Conservation (phyloP, 2,329 filamentous ascomycete species). For the Daldinia sp. region DNA sequence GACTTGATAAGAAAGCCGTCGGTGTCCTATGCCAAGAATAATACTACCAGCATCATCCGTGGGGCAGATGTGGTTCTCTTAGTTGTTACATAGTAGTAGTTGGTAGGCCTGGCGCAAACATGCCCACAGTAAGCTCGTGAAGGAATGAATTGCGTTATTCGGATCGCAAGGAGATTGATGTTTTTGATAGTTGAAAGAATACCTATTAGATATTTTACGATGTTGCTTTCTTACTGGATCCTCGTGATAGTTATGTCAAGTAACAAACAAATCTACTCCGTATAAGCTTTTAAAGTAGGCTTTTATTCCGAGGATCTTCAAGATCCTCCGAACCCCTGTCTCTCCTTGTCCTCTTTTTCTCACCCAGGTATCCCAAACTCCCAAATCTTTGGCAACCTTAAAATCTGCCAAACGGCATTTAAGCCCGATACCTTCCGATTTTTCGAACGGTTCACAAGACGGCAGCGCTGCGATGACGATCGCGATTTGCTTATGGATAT, state of each 20-base stretch:
- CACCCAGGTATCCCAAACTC: slow-evolving; percentile 12
- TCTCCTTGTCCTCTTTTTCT: slow-evolving; percentile 15
- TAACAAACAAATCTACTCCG: slow-evolving; percentile 21
- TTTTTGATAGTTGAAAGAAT: slow-evolving; percentile 7
- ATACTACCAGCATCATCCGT: slow-evolving; percentile 36
- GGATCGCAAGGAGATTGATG: slow-evolving; percentile 8
- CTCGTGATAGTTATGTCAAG: neutral
- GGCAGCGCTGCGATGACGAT: slow-evolving; percentile 20
- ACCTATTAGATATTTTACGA: slow-evolving; percentile 6
- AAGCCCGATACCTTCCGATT: slow-evolving; percentile 33
- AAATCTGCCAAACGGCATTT: slow-evolving; percentile 23
- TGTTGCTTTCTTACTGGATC: slow-evolving; percentile 11
- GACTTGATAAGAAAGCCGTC: slow-evolving; percentile 33
- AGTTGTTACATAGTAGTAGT: slow-evolving; percentile 26
- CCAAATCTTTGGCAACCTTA: slow-evolving; percentile 19
- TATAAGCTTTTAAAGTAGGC: neutral
- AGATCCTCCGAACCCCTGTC: slow-evolving; percentile 20
- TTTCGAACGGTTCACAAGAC: slow-evolving; percentile 27
- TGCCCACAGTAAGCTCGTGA: slow-evolving; percentile 37
- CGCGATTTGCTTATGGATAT: slow-evolving; percentile 25
- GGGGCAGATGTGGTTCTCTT: slow-evolving; percentile 31
- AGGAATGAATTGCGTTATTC: slow-evolving; percentile 11
- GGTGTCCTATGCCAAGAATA: slow-evolving; percentile 32
- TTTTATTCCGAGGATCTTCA: slow-evolving; percentile 29
- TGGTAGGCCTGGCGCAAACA: slow-evolving; percentile 32